Evolutionary conservation across 2,329 filamentous ascomycete genomes (phyloP).

Genomic region (Septoria linicola): DNA sequence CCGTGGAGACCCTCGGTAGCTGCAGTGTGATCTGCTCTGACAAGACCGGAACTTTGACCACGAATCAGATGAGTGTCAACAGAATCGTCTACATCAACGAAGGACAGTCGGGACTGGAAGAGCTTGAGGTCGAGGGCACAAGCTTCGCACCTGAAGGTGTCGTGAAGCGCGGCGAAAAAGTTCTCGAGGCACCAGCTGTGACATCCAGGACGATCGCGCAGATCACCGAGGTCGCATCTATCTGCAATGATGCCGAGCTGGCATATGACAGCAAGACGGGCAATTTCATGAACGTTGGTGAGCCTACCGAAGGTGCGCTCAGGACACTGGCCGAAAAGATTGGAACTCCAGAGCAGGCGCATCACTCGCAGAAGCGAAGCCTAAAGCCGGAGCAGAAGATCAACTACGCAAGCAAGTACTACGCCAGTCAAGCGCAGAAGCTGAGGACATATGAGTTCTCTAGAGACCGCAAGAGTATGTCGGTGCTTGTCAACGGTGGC

Average conservation of each 20-base stretch:
- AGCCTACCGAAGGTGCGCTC: conserved; percentile 92
- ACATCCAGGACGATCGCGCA: conserved; percentile 76
- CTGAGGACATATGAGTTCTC: conserved; percentile 95
- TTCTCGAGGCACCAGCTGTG: conserved; percentile 65
- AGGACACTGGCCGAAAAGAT: conserved; percentile 92
- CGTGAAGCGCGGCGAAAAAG: conserved; percentile 65
- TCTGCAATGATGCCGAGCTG: conserved; percentile 87
- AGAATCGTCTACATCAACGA: conserved; percentile 83
- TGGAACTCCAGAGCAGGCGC: conserved; percentile 69
- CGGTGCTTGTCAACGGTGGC: conserved; percentile 76
- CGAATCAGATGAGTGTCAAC: conserved; percentile 98
- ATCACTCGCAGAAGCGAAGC: conserved; percentile 54
- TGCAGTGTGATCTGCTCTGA: conserved; percentile 99
- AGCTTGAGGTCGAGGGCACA: conserved; percentile 86
- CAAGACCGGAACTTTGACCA: conserved; percentile 97
- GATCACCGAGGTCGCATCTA: conserved; percentile 66
- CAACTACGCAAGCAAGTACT: conserved; percentile 79
- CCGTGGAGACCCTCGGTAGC: conserved; percentile 95
- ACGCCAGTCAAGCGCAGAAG: conserved; percentile 71
- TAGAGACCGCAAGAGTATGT: conserved; percentile 98
- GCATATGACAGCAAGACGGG: conserved; percentile 75
- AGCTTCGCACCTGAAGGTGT: conserved; percentile 83
- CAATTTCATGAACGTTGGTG: conserved; percentile 79
- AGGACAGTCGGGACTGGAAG: conserved; percentile 71
- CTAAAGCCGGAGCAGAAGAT: conserved; percentile 61